phyloP scores from a whole-genome alignment of 2,329 filamentous ascomycete species.

The Cladosporium sp. region DNA sequence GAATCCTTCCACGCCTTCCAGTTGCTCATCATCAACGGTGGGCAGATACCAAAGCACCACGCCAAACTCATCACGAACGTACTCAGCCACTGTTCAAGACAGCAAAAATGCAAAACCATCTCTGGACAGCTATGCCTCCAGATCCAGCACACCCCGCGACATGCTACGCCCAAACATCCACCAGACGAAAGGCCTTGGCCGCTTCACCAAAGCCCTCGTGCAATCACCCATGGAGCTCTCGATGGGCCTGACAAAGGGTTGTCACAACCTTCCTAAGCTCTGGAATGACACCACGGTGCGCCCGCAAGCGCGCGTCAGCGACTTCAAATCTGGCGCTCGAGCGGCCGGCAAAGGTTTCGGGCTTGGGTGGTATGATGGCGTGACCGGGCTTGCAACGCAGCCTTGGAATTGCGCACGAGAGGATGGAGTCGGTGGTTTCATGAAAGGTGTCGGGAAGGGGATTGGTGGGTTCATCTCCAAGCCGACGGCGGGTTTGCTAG shows the following conservation, averaged over 20 bases:
- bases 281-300: constrained; percentile 67
- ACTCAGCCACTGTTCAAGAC: neutral
- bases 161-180: constrained; percentile 38
- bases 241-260: constrained; percentile 59
- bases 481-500: constrained; percentile 54
- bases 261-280: constrained; percentile 63
- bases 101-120: neutral
- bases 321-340: constrained; percentile 52
- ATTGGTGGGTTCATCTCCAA: constrained; percentile 68
- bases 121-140: constrained; percentile 41
- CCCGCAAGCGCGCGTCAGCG: constrained; percentile 56
- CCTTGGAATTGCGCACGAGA: constrained; percentile 56
- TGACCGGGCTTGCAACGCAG: constrained; percentile 66
- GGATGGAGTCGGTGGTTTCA: constrained; percentile 54
- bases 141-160: constrained; percentile 43
- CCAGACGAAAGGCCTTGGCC: constrained; percentile 20
- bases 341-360: constrained; percentile 52
- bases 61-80: neutral
- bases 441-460: constrained; percentile 71
- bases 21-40: too few species aligned
- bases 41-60: too few species aligned
- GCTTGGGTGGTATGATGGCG: constrained; percentile 64
- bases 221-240: constrained; percentile 54
- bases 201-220: constrained; percentile 25
- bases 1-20: too few species aligned